Percentiles rank a stretch among this genome's conserved stretches.
Evolutionary conservation across 768 basidiomycete species (phyloP).

Genomic region (Pleurotus ostreatus): DNA sequence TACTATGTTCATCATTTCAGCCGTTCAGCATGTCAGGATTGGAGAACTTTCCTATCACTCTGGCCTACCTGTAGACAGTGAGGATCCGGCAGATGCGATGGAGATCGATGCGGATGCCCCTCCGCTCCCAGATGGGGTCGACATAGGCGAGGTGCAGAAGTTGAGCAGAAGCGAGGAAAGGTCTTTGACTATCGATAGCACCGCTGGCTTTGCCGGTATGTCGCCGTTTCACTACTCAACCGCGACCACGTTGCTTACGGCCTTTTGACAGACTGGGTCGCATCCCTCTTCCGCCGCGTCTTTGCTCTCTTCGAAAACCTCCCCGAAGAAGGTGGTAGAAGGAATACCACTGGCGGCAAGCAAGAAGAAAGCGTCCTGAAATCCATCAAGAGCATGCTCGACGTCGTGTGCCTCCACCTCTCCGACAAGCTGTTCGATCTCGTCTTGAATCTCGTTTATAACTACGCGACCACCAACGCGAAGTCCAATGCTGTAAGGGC

Average conservation of each 20-base stretch:
- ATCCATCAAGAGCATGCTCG: slow-evolving; percentile 75
- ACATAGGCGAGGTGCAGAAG: slow-evolving; percentile 32
- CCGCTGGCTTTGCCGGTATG: slow-evolving; percentile 72
- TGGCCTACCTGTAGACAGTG: slow-evolving; percentile 49
- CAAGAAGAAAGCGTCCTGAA: slow-evolving; percentile 74
- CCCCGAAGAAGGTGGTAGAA: slow-evolving; percentile 90
- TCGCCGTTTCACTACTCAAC: not conserved
- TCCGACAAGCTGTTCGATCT: slow-evolving; percentile 80
- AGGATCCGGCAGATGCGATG: slow-evolving; percentile 51
- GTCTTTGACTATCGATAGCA: slow-evolving; percentile 72
- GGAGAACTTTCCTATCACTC: slow-evolving; percentile 69
- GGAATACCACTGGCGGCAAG: slow-evolving; percentile 83
- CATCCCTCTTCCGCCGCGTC: slow-evolving; percentile 71
- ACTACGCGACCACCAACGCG: slow-evolving; percentile 86
- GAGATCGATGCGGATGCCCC: slow-evolving; percentile 42
- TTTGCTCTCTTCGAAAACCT: slow-evolving; percentile 86
- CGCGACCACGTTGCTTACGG: not conserved
- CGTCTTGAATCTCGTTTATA: slow-evolving; percentile 76
- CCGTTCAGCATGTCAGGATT: slow-evolving; percentile 72
- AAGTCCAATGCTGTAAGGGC: slow-evolving; percentile 90
- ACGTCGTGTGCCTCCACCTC: slow-evolving; percentile 77
- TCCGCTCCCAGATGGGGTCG: slow-evolving; percentile 50
- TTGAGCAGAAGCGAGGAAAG: slow-evolving; percentile 65
- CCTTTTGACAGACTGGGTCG: slow-evolving; percentile 67
- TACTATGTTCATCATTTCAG: slow-evolving; percentile 72